Percentiles rank a stretch among this genome's conserved stretches.
These are phyloP conservation scores for Leucosporidium scottii DNA, from an alignment of 768 basidiomycete genomes.

Conservation along the genomic window DNA sequence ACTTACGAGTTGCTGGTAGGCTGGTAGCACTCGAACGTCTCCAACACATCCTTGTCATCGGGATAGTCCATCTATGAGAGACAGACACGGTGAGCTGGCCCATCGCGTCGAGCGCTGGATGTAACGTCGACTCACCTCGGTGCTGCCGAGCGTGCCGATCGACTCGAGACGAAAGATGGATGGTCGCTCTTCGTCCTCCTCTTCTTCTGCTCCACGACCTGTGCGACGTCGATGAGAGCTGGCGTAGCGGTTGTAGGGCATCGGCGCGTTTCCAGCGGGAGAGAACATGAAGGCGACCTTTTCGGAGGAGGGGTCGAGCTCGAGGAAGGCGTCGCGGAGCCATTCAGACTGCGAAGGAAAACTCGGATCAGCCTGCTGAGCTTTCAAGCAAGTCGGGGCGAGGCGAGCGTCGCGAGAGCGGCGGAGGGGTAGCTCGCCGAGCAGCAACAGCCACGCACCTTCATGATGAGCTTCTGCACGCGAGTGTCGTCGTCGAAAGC, in stretches of 20 bases:
- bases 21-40: conserved; percentile 73
- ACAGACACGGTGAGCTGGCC: conserved; percentile 3
- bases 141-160: conserved; percentile 71
- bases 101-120: not conserved
- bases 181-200: conserved; percentile 40
- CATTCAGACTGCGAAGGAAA: conserved; percentile 60
- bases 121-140: conserved; percentile 54
- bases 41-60: conserved; percentile 77
- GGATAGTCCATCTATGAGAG: conserved; percentile 81
- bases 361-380: not conserved
- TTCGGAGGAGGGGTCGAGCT: conserved; percentile 80
- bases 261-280: conserved; percentile 46
- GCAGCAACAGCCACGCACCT: conserved; percentile 47
- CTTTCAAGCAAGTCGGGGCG: not conserved
- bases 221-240: not conserved
- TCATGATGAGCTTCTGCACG: conserved; percentile 74
- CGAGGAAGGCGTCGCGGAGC: conserved; percentile 85
- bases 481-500: conserved; percentile 67
- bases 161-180: conserved; percentile 75
- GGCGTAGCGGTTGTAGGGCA: not conserved
- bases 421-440: not conserved
- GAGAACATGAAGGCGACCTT: conserved; percentile 76
- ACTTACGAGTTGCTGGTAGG: conserved; percentile 64
- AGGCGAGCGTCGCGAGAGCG: not conserved
- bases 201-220: conserved; percentile 27